These are phyloP conservation scores for Daedaleopsis nitida DNA, from an alignment of 768 basidiomycete genomes.

Conservation along the genomic window DNA sequence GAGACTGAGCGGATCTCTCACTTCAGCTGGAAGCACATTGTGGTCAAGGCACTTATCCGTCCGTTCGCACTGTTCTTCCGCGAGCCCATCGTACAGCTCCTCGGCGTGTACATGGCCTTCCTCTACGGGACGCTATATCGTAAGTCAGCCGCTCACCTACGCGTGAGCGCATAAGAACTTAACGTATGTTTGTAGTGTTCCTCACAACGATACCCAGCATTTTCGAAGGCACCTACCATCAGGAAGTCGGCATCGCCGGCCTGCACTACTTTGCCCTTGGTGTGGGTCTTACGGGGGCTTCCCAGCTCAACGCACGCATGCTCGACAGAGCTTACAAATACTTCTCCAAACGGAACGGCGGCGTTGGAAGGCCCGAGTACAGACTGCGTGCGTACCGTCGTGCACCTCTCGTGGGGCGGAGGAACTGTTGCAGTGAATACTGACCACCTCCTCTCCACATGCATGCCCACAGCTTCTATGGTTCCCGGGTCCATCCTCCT, in stretches of 20 bases:
- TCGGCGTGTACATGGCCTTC: slow-evolving; percentile 69
- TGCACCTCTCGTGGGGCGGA: too few species aligned
- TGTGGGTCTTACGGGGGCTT: slow-evolving; percentile 53
- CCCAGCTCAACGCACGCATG: slow-evolving; percentile 52
- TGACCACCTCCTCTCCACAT: not conserved
- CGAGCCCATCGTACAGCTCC: slow-evolving; percentile 66
- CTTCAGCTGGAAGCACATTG: slow-evolving; percentile 52
- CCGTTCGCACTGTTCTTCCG: slow-evolving; percentile 61
- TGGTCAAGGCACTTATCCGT: slow-evolving; percentile 55
- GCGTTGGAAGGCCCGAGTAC: slow-evolving; percentile 56
- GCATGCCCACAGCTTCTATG: slow-evolving; percentile 49
- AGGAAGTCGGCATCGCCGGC: slow-evolving; percentile 58
- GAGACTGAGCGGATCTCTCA: too few species aligned
- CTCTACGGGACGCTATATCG: slow-evolving; percentile 63
- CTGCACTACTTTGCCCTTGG: slow-evolving; percentile 73
- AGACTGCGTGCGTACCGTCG: slow-evolving; percentile 46
- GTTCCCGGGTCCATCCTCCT: slow-evolving; percentile 58
- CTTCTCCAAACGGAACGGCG: slow-evolving; percentile 52
- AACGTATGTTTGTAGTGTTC: slow-evolving; percentile 49
- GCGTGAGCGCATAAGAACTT: not conserved
- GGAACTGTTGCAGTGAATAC: too few species aligned
- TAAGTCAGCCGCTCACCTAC: slow-evolving; percentile 30
- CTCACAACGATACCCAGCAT: slow-evolving; percentile 63
- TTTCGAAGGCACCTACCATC: slow-evolving; percentile 52
- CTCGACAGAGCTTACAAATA: slow-evolving; percentile 59